These are phyloP conservation scores for Epichloe scottii DNA, from an alignment of 2,329 filamentous ascomycete species.

Conservation along the genomic window DNA sequence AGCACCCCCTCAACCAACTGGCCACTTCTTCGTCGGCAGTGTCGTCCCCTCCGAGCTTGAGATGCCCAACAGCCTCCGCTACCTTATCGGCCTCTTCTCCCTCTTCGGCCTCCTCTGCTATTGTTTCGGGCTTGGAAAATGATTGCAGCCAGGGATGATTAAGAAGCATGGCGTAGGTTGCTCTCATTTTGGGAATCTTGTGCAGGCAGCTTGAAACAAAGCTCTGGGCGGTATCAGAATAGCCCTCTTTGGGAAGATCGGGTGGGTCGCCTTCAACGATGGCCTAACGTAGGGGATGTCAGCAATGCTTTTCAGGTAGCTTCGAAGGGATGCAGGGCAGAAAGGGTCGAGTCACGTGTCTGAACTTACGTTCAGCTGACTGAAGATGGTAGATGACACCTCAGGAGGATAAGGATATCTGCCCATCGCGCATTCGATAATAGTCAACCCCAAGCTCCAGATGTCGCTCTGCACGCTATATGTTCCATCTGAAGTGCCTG, in stretches of 20 bases:
- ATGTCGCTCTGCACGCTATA: slow-evolving; percentile 98
- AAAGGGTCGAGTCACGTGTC: background rate
- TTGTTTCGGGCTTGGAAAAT: slow-evolving; percentile 64
- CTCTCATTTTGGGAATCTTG: slow-evolving; percentile 83
- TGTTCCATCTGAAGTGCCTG: slow-evolving; percentile 61
- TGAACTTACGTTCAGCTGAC: slow-evolving; percentile 74
- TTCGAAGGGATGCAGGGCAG: background rate
- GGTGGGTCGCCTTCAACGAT: slow-evolving; percentile 97
- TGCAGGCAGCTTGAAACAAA: slow-evolving; percentile 86
- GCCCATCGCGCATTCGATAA: slow-evolving; percentile 93
- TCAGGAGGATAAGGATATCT: slow-evolving; percentile 94
- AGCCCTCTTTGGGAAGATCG: slow-evolving; percentile 65
- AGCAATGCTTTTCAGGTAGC: background rate
- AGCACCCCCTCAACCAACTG: slow-evolving; percentile 70
- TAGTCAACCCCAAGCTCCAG: slow-evolving; percentile 86
- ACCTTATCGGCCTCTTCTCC: slow-evolving; percentile 34
- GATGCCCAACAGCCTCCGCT: slow-evolving; percentile 30
- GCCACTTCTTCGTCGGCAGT: slow-evolving; percentile 70
- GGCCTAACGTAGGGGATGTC: slow-evolving; percentile 43
- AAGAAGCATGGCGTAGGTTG: slow-evolving; percentile 83
- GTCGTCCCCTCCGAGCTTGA: slow-evolving; percentile 25
- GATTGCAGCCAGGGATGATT: slow-evolving; percentile 78
- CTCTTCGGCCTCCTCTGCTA: slow-evolving; percentile 57
- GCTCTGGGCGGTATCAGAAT: slow-evolving; percentile 66
- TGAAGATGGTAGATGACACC: slow-evolving; percentile 97